Evolutionary conservation across 805 yeast genomes (phyloP).

Genomic region (Nakazawaea anatomiae): DNA sequence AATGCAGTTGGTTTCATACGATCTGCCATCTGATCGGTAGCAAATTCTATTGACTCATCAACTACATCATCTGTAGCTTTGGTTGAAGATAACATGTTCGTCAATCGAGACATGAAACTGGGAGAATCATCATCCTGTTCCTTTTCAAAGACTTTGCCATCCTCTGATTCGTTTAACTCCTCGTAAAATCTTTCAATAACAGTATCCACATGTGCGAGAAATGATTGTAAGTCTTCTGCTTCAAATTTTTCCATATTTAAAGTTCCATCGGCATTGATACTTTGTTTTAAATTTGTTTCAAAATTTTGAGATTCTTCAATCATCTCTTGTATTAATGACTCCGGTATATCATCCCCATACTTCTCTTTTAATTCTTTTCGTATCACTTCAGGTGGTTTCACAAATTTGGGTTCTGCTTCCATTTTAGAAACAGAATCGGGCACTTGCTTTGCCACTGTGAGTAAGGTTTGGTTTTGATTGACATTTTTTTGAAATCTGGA

Average conservation of each 20-base stretch:
- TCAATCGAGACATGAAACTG: neutral
- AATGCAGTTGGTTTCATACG: neutral
- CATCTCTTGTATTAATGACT: conserved; percentile 7
- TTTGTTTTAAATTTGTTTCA: neutral
- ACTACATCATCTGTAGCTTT: neutral
- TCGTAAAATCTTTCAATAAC: neutral
- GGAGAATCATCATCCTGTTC: neutral
- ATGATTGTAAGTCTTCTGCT: conserved; percentile 1
- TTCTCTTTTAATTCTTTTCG: conserved; percentile 7
- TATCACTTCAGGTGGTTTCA: conserved; percentile 12
- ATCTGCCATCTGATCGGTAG: conserved; percentile 2
- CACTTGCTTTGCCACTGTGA: neutral
- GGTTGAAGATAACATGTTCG: neutral
- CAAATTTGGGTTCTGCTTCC: neutral
- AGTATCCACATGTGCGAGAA: neutral
- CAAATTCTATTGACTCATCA: neutral
- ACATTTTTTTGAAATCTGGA: conserved; percentile 1
- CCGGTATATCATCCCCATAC: conserved; percentile 9
- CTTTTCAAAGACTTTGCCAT: neutral
- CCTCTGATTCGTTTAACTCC: neutral
- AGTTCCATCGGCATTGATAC: neutral
- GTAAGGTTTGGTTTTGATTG: neutral
- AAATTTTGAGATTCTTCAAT: conserved; percentile 7
- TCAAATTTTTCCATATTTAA: conserved; percentile 1
- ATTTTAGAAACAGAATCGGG: neutral